Conservation (phyloP, 768 basidiomycete species). For the Hebeloma cylindrosporum region DNA sequence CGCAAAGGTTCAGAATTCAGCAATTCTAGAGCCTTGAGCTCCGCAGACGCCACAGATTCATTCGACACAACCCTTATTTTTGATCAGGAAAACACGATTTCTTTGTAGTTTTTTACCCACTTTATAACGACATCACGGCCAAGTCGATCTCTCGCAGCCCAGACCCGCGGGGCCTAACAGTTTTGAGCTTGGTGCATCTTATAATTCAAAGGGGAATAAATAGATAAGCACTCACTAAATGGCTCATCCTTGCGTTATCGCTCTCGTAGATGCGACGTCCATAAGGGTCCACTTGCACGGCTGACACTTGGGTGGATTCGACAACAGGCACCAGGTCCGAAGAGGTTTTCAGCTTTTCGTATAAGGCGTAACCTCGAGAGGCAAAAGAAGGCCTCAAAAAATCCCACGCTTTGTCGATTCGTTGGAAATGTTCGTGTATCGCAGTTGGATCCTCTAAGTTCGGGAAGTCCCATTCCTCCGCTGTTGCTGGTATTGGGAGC, state of each 20-base stretch:
- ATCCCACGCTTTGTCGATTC: too few relatives aligned
- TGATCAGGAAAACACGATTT: background rate
- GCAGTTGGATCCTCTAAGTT: too few relatives aligned
- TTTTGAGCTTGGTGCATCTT: too few relatives aligned
- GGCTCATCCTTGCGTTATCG: background rate
- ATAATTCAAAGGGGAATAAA: background rate
- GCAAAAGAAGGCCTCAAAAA: slow-evolving; percentile 19
- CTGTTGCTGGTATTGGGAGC: too few relatives aligned
- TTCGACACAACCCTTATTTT: slow-evolving; percentile 6
- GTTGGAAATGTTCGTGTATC: too few relatives aligned
- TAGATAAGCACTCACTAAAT: background rate
- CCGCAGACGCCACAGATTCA: slow-evolving; percentile 1
- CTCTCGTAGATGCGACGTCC: background rate
- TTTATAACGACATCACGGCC: slow-evolving; percentile 13
- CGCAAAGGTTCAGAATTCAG: slow-evolving; percentile 14
- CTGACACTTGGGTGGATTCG: background rate
- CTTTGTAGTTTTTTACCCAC: background rate
- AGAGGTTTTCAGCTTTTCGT: background rate
- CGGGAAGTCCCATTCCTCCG: too few relatives aligned
- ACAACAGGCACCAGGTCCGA: background rate
- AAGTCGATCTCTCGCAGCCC: slow-evolving; percentile 5
- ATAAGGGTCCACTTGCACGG: slow-evolving; percentile 3
- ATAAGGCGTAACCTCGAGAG: slow-evolving; percentile 13
- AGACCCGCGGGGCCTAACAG: slow-evolving; percentile 2
- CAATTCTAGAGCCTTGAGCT: slow-evolving; percentile 12